Base-by-base conservation (phyloP, 768 basidiomycete genomes). In the Amanita pseudoporphyria region DNA sequence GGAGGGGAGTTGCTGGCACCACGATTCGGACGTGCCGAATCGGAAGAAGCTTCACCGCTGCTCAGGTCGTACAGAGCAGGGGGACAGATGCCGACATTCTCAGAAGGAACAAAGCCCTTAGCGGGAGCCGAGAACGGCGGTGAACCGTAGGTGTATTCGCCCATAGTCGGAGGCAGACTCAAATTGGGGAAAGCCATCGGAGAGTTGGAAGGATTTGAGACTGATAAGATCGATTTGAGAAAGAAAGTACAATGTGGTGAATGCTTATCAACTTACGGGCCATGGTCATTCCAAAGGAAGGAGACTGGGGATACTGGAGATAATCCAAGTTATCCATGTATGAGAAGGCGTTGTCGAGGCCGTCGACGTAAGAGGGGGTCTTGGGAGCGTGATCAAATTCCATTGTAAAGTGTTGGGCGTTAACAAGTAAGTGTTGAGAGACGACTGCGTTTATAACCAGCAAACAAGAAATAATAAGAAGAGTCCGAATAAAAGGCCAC, bases 21-120 rank as follows among this genome's bases (percentile, higher is more conserved):
- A 53, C 86, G 84, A 62, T 82, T 83, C 59, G 77, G 77, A 46
- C 79, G 69, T 53, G 81, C 76, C n/a, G 51, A 45, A 59, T 87
- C 86, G n/a, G 84, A 85, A 10, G 82, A 83, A 48, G 82, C 65
- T 62, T 87, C 86, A 53, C 81, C 82, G 39, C 71, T 77, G 57
- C 77, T 81, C 56, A 87, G 68, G 61, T 73, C 79, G 67, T 86
- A 84, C 54, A 87, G 76, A 43, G 82, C 75, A 35, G 82, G 84
- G 14, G 84, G 83, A 35, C 81, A 84, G 55, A 87, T 79, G 64
- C 76, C 73, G 49, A 66, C 71, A 47, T 66, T 67, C 54, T 82
- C 77, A 26, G 81, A 70, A 38, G 84, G 84, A n/a, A 82, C 82
- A 71, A 73, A 86, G 18, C 83, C 77, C 55, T 67, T 44, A 78